Conservation (phyloP, 2,329 filamentous ascomycete species). For the Penicillium digitatum region DNA sequence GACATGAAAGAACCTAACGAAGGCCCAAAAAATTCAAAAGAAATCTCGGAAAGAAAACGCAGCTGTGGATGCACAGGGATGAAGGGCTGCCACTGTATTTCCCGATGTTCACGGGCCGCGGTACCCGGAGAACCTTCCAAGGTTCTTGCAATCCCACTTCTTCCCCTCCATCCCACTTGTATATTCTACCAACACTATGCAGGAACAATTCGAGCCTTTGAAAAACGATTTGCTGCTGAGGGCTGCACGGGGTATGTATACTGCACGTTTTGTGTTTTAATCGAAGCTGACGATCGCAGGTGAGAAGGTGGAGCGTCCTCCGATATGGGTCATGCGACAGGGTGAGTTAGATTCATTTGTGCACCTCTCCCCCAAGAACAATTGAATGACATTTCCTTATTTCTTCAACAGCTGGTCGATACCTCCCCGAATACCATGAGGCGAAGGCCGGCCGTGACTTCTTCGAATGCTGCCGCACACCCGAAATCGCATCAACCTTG, state of each 20-base stretch:
- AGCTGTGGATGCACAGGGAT: neutral
- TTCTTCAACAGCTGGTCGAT: constrained; percentile 70
- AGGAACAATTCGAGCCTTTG: constrained; percentile 70
- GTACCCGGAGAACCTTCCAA: constrained; percentile 19
- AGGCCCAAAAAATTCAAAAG: neutral
- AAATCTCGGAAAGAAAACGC: neutral
- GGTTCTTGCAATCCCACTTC: constrained; percentile 15
- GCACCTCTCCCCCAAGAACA: neutral
- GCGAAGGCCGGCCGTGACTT: constrained; percentile 89
- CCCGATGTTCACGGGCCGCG: constrained; percentile 13
- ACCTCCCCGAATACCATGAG: constrained; percentile 96
- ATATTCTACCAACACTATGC: constrained; percentile 50
- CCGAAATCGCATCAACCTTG: constrained; percentile 86
- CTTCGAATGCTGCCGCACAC: constrained; percentile 93
- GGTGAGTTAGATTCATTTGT: constrained; percentile 52
- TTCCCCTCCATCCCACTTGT: constrained; percentile 23
- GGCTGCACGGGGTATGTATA: constrained; percentile 70
- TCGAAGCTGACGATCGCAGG: constrained; percentile 51
- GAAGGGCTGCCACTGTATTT: neutral
- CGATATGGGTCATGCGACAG: constrained; percentile 99
- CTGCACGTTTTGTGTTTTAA: neutral
- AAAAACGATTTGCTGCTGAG: constrained; percentile 90
- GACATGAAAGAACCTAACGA: neutral
- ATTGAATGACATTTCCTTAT: constrained; percentile 3
- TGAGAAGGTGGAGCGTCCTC: constrained; percentile 84